Percentiles rank a stretch among this genome's conserved stretches.
Evolutionary conservation across 495 filamentous ascomycete genomes (phyloP).

Genomic region (Neurospora sp.): DNA sequence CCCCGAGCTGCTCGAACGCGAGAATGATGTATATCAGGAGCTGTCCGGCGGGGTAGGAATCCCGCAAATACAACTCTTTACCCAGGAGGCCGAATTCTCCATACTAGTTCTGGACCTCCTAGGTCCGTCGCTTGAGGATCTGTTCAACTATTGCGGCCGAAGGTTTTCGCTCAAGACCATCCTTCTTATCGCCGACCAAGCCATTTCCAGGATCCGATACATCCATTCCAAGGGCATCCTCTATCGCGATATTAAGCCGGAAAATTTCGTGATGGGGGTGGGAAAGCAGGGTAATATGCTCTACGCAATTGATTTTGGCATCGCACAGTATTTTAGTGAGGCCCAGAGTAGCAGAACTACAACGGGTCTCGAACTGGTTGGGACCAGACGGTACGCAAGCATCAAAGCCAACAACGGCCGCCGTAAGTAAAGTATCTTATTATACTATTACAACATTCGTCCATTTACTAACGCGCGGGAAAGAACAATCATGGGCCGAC

Average conservation of each 20-base stretch:
- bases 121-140: conserved; percentile 28
- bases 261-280: conserved; percentile 26
- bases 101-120: conserved; percentile 17
- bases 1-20: conserved; percentile 10
- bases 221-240: conserved; percentile 25
- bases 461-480: conserved; percentile 1
- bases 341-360: conserved; percentile 2
- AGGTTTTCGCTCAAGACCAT: conserved; percentile 33
- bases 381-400: conserved; percentile 16
- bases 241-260: conserved; percentile 30
- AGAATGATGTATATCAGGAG: conserved; percentile 16
- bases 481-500: conserved; percentile 22
- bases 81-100: background rate
- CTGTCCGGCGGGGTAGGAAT: conserved; percentile 21
- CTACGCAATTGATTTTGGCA: conserved; percentile 24
- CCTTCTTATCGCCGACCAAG: conserved; percentile 29
- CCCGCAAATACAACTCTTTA: conserved; percentile 19
- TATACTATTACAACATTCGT: background rate
- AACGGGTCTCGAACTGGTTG: conserved; percentile 3
- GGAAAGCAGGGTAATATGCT: conserved; percentile 23
- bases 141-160: conserved; percentile 24
- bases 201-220: conserved; percentile 20
- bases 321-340: conserved; percentile 13
- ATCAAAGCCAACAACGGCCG: conserved; percentile 24
- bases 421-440: conserved; percentile 7